Conservation (phyloP, 345 rosid genomes). For the Populus pruinosa region DNA sequence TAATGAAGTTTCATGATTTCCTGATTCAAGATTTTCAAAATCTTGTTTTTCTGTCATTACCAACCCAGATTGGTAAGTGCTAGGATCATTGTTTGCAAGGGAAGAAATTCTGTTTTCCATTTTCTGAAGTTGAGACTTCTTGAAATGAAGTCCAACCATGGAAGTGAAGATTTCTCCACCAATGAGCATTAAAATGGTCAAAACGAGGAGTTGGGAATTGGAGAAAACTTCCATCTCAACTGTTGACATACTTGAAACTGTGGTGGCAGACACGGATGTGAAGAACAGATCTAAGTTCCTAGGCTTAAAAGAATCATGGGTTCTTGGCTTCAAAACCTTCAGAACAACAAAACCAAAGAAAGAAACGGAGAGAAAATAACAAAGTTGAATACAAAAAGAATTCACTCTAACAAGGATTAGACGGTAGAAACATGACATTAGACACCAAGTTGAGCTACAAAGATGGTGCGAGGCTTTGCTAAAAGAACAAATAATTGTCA, state of each 20-base stretch:
- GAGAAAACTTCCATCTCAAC: slow-evolving; percentile 86
- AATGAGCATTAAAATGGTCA: slow-evolving; percentile 49
- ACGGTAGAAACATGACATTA: not conserved
- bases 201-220: slow-evolving; percentile 48
- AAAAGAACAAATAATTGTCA: not conserved
- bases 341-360: slow-evolving; percentile 2
- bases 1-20: not conserved
- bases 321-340: slow-evolving; percentile 29
- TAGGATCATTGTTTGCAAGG: not conserved
- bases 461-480: not conserved
- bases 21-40: not conserved
- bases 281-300: slow-evolving; percentile 54
- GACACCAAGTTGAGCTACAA: not conserved
- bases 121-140: not conserved
- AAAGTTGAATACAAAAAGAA: slow-evolving; percentile 11
- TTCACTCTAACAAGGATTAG: not conserved
- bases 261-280: slow-evolving; percentile 64
- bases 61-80: not conserved
- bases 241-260: slow-evolving; percentile 71
- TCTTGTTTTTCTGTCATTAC: not conserved
- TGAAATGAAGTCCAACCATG: slow-evolving; percentile 31
- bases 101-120: not conserved
- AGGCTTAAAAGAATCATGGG: slow-evolving; percentile 21
- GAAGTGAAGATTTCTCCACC: slow-evolving; percentile 57
- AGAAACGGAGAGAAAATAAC: slow-evolving; percentile 1